phyloP scores from a whole-genome alignment of 2,329 filamentous ascomycete species.

The Pseudogymnoascus sp. region DNA sequence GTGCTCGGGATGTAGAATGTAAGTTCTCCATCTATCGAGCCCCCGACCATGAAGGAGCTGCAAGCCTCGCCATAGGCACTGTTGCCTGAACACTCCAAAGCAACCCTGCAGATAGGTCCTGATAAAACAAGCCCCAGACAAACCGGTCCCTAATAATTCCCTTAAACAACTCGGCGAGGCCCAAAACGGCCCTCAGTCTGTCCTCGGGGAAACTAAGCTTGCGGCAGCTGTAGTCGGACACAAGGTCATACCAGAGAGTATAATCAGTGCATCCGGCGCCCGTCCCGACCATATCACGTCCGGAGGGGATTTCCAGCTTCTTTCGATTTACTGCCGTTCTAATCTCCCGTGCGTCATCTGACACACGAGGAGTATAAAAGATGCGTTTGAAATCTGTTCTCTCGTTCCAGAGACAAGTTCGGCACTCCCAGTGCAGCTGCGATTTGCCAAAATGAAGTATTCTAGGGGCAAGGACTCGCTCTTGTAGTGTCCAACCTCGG shows the following conservation, averaged over 20 bases:
- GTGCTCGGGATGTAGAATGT: neutral
- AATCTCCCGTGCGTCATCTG: neutral
- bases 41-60: neutral
- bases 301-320: neutral
- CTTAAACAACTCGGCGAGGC: neutral
- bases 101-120: neutral
- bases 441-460: neutral
- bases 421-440: neutral
- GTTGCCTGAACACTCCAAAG: neutral
- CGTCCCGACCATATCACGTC: neutral
- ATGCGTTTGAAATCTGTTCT: neutral
- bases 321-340: neutral
- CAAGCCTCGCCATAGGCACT: neutral
- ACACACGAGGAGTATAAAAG: neutral
- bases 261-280: neutral
- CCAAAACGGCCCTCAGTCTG: neutral
- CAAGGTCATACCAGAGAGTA: neutral
- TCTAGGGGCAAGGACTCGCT: neutral
- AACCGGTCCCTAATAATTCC: neutral
- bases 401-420: neutral
- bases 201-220: neutral
- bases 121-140: neutral
- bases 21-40: neutral
- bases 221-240: neutral
- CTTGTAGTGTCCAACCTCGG: neutral